phyloP scores from a whole-genome alignment of 2,329 filamentous ascomycete species.

The Aspergillus candidus region DNA sequence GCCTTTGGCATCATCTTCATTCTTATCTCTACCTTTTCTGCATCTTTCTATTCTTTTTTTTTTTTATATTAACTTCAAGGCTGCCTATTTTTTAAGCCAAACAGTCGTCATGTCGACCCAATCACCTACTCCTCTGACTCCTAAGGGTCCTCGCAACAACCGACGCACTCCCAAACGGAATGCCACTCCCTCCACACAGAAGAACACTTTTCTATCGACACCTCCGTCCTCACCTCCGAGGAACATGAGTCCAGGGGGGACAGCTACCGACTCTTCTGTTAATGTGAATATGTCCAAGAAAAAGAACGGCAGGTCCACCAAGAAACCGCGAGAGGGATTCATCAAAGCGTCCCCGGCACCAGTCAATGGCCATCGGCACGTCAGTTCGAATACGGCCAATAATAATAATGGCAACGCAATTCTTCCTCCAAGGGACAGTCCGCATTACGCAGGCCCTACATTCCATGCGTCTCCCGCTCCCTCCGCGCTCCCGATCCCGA shows the following conservation, averaged over 20 bases:
- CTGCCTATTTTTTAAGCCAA: slow-evolving; percentile 49
- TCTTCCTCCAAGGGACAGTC: slow-evolving; percentile 33
- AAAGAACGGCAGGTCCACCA: slow-evolving; percentile 31
- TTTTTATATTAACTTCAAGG: slow-evolving; percentile 27
- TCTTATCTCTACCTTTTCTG: slow-evolving; percentile 13
- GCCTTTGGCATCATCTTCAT: slow-evolving; percentile 12
- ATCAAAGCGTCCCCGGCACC: slow-evolving; percentile 22
- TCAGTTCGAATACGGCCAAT: slow-evolving; percentile 30
- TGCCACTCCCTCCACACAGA: slow-evolving; percentile 27
- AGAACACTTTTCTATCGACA: slow-evolving; percentile 24
- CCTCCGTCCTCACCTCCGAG: slow-evolving; percentile 34
- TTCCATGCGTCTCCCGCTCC: slow-evolving; percentile 94
- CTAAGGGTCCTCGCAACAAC: slow-evolving; percentile 35
- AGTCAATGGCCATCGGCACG: slow-evolving; percentile 26
- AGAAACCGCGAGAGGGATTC: slow-evolving; percentile 29
- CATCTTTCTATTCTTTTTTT: neutral
- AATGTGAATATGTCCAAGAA: slow-evolving; percentile 29
- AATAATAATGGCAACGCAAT: slow-evolving; percentile 32
- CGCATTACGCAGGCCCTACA: slow-evolving; percentile 76
- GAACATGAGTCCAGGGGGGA: slow-evolving; percentile 26
- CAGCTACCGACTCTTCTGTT: slow-evolving; percentile 25
- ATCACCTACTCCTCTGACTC: slow-evolving; percentile 31
- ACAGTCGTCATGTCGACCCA: slow-evolving; percentile 42
- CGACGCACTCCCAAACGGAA: slow-evolving; percentile 33
- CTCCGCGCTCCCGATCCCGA: slow-evolving; percentile 82